Percentiles rank a stretch among this genome's conserved stretches.
Conservation (phyloP, 306 rosid genomes). For the Gillenia trifoliata region DNA sequence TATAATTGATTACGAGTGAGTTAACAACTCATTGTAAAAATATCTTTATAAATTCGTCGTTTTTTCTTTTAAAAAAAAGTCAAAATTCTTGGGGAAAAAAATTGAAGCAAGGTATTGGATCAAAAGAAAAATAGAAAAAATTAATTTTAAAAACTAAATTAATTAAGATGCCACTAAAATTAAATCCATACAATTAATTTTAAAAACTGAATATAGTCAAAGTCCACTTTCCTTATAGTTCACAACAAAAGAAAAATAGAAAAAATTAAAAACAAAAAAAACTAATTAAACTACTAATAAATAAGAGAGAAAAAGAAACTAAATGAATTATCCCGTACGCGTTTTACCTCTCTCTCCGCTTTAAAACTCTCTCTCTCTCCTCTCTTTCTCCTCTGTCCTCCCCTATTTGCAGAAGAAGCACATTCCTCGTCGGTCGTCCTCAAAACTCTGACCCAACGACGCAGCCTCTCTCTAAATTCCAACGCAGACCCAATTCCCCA, state of each 20-base stretch:
- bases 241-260: neutral
- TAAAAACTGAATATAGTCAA: neutral
- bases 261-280: neutral
- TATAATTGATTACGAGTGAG: no score
- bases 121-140: no score
- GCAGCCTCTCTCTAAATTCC: slow-evolving; percentile 17
- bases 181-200: slow-evolving; percentile 4
- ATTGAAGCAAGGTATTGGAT: neutral
- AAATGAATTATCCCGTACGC: slow-evolving; percentile 24
- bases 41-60: no score
- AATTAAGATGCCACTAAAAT: neutral
- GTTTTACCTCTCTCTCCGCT: slow-evolving; percentile 22
- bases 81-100: neutral
- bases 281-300: neutral
- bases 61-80: neutral
- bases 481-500: slow-evolving; percentile 22
- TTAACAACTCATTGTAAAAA: no score
- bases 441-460: slow-evolving; percentile 22
- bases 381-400: neutral
- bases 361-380: neutral
- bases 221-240: neutral
- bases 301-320: neutral
- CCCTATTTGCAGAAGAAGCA: slow-evolving; percentile 28
- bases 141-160: no score
- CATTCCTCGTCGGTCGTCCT: slow-evolving; percentile 41